Percentiles rank a stretch among this genome's conserved stretches.
Evolutionary conservation across 2,329 filamentous ascomycete species (phyloP).

Genomic region (Myotisia sp.): DNA sequence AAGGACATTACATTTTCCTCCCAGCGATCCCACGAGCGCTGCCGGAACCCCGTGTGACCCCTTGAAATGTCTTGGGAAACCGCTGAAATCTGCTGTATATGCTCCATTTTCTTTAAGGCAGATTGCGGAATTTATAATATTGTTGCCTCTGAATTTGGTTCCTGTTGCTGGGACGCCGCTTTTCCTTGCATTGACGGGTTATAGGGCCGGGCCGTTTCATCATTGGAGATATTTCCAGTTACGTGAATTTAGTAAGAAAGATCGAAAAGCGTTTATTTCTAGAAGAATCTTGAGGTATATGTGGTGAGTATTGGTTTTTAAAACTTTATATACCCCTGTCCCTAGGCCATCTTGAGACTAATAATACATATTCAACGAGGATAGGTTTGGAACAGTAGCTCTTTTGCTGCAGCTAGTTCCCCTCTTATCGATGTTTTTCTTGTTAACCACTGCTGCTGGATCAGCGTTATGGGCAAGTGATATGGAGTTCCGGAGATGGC

Average conservation of each 20-base stretch:
- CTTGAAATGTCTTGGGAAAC: slow-evolving; percentile 68
- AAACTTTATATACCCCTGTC: neutral
- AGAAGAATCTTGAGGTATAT: slow-evolving; percentile 66
- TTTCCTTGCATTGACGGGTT: slow-evolving; percentile 78
- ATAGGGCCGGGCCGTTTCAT: slow-evolving; percentile 71
- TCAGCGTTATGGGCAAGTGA: slow-evolving; percentile 74
- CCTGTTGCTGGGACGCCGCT: slow-evolving; percentile 69
- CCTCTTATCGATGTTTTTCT: slow-evolving; percentile 81
- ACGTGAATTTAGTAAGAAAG: slow-evolving; percentile 56
- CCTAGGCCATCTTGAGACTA: neutral
- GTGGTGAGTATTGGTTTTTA: slow-evolving; percentile 49
- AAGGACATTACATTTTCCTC: neutral
- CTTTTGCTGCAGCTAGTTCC: slow-evolving; percentile 79
- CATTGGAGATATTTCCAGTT: slow-evolving; percentile 86
- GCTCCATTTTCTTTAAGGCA: slow-evolving; percentile 84
- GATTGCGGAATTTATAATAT: slow-evolving; percentile 67
- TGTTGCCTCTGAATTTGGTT: slow-evolving; percentile 73
- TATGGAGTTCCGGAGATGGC: slow-evolving; percentile 42
- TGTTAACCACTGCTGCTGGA: slow-evolving; percentile 73
- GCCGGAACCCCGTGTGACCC: slow-evolving; percentile 41
- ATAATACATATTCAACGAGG: slow-evolving; percentile 1
- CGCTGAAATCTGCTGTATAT: slow-evolving; percentile 61
- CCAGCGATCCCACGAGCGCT: no score
- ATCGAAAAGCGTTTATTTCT: slow-evolving; percentile 56
- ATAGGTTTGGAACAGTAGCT: slow-evolving; percentile 66